Evolutionary conservation across 305 asterid species (phyloP), one percentile per base, ranked within the genome.

Genomic region (Striga hermonthica): DNA sequence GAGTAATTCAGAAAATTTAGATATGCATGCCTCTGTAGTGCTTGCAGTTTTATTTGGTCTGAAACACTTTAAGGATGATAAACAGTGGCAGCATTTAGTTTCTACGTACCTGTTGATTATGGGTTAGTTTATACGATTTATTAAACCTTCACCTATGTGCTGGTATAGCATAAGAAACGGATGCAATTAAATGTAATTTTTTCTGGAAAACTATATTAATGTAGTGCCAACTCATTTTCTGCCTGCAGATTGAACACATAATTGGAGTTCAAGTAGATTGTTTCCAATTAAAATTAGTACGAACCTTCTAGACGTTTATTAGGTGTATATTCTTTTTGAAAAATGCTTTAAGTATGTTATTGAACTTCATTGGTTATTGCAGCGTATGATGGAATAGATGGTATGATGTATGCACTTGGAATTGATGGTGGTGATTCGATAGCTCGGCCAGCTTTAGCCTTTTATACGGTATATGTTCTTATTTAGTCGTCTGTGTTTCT

Each of bases 381-480:
- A 83, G 96, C 94, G 13, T 12, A 55, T 43, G 37, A 69, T 22
- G 91, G 85, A 67, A 80, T 88, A 64, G 44, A 66, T 0, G 1
- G 57, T 60, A 68, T 86, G 56, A 69, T 82, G 16, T 40, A 49
- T 76, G 78, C 80, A 41, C 65, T 86, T 66, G 80, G 68, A 34
- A 80, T 86, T 38, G 88, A 79, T 57, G 96, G 94, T 54, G 90
- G 91, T 69, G 83, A 74, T 55, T 80, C 81, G 28, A 74, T 82
- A 72, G 66, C 77, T 78, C 16, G 60, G 10, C 81, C 81, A 65
- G 86, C 91, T 55, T 5, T 40, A 55, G 57, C 56, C 11, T 66
- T 89, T 55, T 86, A 86, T 78, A 56, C 35, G 70, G 94, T 87
- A 81, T 53, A 48, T 10, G 45, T 73, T 69, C 44, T 71, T 59